Percentiles rank a stretch among this genome's conserved stretches.
These are phyloP conservation scores for Exophiala bonariae DNA, from an alignment of 2,329 filamentous ascomycete genomes.

Conservation along the genomic window DNA sequence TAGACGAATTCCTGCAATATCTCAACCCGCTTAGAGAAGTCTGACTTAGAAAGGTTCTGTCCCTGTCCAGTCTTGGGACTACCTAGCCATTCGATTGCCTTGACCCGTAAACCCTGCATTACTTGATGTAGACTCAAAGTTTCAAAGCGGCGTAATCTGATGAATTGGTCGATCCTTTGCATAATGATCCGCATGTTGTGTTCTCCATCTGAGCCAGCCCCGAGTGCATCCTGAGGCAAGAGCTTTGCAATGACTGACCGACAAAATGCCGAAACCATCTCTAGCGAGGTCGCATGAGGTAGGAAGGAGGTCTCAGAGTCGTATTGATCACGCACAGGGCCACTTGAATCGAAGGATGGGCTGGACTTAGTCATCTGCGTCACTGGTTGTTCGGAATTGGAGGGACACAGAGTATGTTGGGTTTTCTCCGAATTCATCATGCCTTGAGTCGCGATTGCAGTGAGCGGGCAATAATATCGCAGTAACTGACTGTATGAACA, in stretches of 20 bases:
- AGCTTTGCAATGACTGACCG: conserved; percentile 71
- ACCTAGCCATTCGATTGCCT: conserved; percentile 70
- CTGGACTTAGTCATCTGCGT: conserved; percentile 11
- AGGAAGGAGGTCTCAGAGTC: conserved; percentile 17
- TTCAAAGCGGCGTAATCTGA: conserved; percentile 78
- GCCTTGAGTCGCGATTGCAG: conserved; percentile 35
- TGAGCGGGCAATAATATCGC: conserved; percentile 73
- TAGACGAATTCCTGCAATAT: conserved; percentile 85
- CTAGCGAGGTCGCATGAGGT: conserved; percentile 58
- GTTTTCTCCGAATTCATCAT: neutral
- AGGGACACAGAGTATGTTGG: neutral
- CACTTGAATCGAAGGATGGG: neutral
- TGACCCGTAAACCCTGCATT: conserved; percentile 72
- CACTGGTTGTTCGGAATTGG: conserved; percentile 4
- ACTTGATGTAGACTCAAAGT: conserved; percentile 76
- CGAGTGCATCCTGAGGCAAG: conserved; percentile 76
- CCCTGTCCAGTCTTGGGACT: conserved; percentile 48
- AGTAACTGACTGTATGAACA: conserved; percentile 82
- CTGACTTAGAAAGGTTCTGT: conserved; percentile 66
- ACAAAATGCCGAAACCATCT: conserved; percentile 82
- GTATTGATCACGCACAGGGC: neutral
- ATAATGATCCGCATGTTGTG: conserved; percentile 66
- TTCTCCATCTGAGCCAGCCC: conserved; percentile 51
- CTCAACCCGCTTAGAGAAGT: conserved; percentile 73
- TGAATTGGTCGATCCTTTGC: conserved; percentile 72